Evolutionary conservation across 768 basidiomycete species (phyloP), one percentile per base, ranked within the genome.

Genomic region (Psilocybe azurescens): DNA sequence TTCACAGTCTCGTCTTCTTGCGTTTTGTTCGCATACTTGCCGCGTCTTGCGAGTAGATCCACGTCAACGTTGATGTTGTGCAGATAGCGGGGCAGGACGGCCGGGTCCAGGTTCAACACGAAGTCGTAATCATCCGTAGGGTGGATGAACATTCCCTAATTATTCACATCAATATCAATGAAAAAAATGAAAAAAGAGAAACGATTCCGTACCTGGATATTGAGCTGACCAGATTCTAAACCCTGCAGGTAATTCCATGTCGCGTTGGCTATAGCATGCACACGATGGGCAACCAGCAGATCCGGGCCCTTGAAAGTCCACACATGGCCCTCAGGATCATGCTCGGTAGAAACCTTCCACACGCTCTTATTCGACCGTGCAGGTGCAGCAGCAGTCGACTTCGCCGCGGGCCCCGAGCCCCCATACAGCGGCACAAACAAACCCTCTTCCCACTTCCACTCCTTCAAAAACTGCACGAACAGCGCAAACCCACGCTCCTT

Each of bases 51-150:
- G 73, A 89, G 83, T 1, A 83, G 70, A 1, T 74, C 73, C 1
- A 78, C 61, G 64, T 90, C 82, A 0, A 83, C 81, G 3, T 79
- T 65, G 14, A 95, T 69, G 50, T 89, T 87, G 70, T 98, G 93
- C 62, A 83, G 76, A 71, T 94, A 92, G 20, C 93, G 86, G 1
- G 94, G 86, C 2, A 94, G 74, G 2, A 82, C 74, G 13, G 78
- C 54, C 0, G 88, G 80, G 47, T 95, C 81, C 20, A 99, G 83
- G 61, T 91, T 84, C 36, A 99, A 79, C 7, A 97, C 65, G 66
- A 98, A 83, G 67, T 97, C 90, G 70, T 97, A 99, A 68, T 95
- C 91, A 2, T 86, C 79, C 2, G 86, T 84, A 0, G 95, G 92
- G 66, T 97, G 94, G 9, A 85, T 77, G 77, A 98, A 97, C 56